These are phyloP conservation scores for Posidonia australis DNA, from an alignment of 106 monocot genomes.

Conservation along the genomic window DNA sequence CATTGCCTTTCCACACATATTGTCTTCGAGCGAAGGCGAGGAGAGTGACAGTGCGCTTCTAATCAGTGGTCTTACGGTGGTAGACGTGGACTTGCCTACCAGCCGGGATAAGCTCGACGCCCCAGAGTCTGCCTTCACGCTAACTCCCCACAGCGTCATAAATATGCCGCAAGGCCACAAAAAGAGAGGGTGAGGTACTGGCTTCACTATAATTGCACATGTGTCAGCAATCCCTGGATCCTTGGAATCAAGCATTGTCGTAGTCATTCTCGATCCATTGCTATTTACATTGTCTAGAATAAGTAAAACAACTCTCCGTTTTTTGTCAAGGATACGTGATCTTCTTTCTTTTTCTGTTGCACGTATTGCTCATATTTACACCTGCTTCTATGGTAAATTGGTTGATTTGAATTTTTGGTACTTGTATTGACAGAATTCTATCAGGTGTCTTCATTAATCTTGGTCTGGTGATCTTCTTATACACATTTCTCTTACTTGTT, in stretches of 20 bases:
- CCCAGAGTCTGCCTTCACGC: constrained; percentile 13
- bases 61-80: constrained; percentile 1
- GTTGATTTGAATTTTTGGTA: neutral
- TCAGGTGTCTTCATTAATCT: constrained; percentile 53
- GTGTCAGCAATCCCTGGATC: too few species aligned
- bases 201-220: neutral
- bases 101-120: constrained; percentile 12
- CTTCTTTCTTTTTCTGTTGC: too few species aligned
- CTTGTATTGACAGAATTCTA: constrained; percentile 36
- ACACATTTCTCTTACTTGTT: constrained; percentile 49
- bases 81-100: constrained; percentile 20
- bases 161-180: constrained; percentile 3
- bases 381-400: neutral
- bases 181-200: constrained; percentile 15
- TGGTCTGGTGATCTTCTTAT: constrained; percentile 39
- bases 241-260: too few species aligned
- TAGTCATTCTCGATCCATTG: neutral
- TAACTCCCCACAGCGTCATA: constrained; percentile 23
- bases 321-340: too few species aligned
- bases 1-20: neutral
- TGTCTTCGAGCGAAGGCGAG: constrained; percentile 37
- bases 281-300: too few species aligned
- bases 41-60: constrained; percentile 30
- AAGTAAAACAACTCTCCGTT: neutral
- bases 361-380: neutral